Conservation (phyloP, 2,329 filamentous ascomycete species). For the Sclerotiophoma versabilis region DNA sequence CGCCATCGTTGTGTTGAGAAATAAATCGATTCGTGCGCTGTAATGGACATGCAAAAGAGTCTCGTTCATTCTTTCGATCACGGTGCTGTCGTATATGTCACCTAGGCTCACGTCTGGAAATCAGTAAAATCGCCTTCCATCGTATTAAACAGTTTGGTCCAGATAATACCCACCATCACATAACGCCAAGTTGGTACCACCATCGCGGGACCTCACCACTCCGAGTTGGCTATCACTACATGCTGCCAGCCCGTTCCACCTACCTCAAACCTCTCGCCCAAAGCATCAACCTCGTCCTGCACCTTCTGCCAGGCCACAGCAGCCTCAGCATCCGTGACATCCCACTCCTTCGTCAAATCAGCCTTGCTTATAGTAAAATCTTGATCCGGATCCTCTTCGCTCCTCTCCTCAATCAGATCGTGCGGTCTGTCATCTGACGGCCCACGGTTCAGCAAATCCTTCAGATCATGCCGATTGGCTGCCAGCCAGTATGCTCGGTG, state of each 20-base stretch:
- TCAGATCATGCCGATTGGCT: conserved; percentile 25
- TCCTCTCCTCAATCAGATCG: conserved; percentile 11
- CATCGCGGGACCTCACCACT: conserved; percentile 9
- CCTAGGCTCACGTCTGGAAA: too few relatives aligned
- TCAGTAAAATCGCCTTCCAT: too few relatives aligned
- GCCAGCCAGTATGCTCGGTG: conserved; percentile 41
- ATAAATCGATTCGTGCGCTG: too few relatives aligned
- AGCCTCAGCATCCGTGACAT: not conserved
- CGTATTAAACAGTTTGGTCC: too few relatives aligned
- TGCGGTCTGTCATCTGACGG: conserved; percentile 11
- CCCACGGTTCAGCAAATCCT: conserved; percentile 22
- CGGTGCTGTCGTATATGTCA: too few relatives aligned
- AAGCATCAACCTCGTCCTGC: not conserved
- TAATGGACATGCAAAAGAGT: too few relatives aligned
- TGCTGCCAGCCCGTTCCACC: not conserved
- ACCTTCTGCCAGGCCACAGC: conserved; percentile 7
- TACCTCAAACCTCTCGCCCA: not conserved
- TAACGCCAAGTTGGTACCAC: too few relatives aligned
- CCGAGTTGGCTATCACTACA: conserved; percentile 14
- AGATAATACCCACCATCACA: too few relatives aligned
- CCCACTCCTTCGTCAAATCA: conserved; percentile 20
- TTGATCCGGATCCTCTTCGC: conserved; percentile 7
- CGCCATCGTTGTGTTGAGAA: too few relatives aligned
- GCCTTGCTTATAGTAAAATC: conserved; percentile 7
- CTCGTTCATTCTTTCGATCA: too few relatives aligned